Percentiles rank a stretch among this genome's conserved stretches.
These are phyloP conservation scores for Leishmania mexicana DNA, from an alignment of 208 protist genomes.

Conservation along the genomic window DNA sequence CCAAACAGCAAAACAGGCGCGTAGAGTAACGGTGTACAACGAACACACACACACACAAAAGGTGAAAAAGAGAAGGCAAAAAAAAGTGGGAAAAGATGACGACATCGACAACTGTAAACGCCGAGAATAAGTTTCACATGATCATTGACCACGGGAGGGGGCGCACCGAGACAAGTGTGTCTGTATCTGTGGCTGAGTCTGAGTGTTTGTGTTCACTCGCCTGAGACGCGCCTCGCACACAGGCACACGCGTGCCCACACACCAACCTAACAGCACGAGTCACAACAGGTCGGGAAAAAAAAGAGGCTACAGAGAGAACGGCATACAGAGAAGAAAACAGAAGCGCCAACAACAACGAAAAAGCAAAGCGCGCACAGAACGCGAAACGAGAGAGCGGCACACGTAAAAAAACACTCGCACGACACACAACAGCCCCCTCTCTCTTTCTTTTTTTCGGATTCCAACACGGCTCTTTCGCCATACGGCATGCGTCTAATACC, in stretches of 20 bases:
- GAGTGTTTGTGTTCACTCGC: not conserved
- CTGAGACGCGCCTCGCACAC: not conserved
- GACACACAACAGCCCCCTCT: too few species aligned
- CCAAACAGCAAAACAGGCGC: not conserved
- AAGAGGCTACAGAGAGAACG: slow-evolving; percentile 8
- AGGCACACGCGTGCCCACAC: not conserved
- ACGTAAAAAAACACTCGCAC: too few species aligned
- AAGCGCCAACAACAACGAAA: not conserved
- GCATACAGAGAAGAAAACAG: not conserved
- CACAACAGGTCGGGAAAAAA: not conserved
- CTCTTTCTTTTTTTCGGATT: too few species aligned
- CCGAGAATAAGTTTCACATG: not conserved
- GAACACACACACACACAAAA: not conserved
- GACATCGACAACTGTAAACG: not conserved
- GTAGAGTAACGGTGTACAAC: not conserved
- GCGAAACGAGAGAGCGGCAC: not conserved
- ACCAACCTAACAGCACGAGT: not conserved
- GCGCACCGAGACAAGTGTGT: not conserved
- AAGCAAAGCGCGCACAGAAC: not conserved
- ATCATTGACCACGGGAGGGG: not conserved
- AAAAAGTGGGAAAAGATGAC: not conserved
- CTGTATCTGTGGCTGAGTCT: not conserved
- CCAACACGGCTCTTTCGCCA: too few species aligned
- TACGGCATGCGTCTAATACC: too few species aligned
- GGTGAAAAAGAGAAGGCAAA: slow-evolving; percentile 2